These are phyloP conservation scores for Trametes polyzona DNA, from an alignment of 1,284 basidiomycete genomes.

Conservation along the genomic window DNA sequence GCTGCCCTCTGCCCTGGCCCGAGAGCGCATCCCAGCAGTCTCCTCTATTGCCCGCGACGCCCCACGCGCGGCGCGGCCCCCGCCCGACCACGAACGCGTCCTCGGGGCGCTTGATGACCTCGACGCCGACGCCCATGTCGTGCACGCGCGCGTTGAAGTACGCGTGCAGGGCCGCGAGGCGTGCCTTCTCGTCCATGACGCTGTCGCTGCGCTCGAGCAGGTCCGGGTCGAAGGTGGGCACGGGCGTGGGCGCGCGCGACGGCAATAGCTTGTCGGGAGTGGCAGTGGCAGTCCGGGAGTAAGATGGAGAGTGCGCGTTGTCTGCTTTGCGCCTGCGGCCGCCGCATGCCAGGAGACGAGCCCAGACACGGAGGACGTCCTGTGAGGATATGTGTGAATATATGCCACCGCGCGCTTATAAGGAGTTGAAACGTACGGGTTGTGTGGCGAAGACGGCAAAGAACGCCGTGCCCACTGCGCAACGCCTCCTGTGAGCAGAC, in stretches of 20 bases:
- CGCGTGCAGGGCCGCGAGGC: constrained; percentile 26
- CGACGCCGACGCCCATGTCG: constrained; percentile 19
- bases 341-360: constrained; percentile 15
- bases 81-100: constrained; percentile 22
- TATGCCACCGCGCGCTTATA: too few relatives aligned
- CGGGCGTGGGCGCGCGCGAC: constrained; percentile 6
- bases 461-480: constrained; percentile 29
- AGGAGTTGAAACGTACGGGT: constrained; percentile 21
- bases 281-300: neutral
- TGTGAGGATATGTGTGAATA: constrained; percentile 1
- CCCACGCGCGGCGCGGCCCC: constrained; percentile 15
- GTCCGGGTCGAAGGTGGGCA: constrained; percentile 23
- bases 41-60: neutral
- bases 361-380: constrained; percentile 32
- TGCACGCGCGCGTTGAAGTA: constrained; percentile 27
- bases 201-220: constrained; percentile 24
- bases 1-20: too few relatives aligned
- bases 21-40: too few relatives aligned
- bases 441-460: constrained; percentile 34
- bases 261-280: neutral
- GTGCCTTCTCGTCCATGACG: constrained; percentile 25
- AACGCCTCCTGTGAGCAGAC: neutral
- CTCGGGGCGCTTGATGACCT: constrained; percentile 29
- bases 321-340: neutral
- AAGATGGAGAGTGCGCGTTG: neutral